Conservation (phyloP, 257 asterid species). For the Thymus quinquecostatus region DNA sequence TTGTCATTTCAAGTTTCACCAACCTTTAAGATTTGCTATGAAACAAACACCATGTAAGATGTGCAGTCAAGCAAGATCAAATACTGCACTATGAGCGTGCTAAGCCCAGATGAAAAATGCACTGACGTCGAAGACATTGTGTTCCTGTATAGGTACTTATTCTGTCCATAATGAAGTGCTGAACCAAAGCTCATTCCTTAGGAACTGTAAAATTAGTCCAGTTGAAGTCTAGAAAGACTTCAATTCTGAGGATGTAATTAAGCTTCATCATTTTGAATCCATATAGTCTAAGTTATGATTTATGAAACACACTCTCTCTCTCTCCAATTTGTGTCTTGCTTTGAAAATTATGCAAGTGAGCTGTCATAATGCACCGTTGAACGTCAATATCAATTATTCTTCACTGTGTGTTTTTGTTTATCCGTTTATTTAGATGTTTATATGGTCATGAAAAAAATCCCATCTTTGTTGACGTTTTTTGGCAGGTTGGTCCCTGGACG, state of each 20-base stretch:
- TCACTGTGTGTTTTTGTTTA: background rate
- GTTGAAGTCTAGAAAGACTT: background rate
- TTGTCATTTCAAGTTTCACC: conserved; percentile 29
- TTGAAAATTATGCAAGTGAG: conserved; percentile 1
- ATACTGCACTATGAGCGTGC: conserved; percentile 93
- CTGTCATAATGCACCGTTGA: background rate
- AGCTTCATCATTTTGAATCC: background rate
- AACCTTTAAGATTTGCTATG: conserved; percentile 30
- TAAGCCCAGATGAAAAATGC: conserved; percentile 65
- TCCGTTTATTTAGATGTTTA: background rate
- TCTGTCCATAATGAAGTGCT: conserved; percentile 18
- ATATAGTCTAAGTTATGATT: conserved; percentile 1
- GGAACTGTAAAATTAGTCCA: background rate
- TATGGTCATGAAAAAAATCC: background rate
- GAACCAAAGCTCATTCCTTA: conserved; percentile 14
- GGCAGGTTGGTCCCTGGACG: conserved; percentile 85
- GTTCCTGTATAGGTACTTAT: conserved; percentile 72
- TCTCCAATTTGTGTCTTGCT: conserved; percentile 1
- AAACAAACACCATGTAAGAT: conserved; percentile 25
- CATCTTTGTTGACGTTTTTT: conserved; percentile 28
- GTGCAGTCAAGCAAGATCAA: conserved; percentile 79
- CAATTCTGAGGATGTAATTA: conserved; percentile 5
- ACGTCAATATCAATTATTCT: background rate
- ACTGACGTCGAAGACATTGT: conserved; percentile 76
- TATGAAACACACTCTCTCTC: background rate